Evolutionary conservation across 306 rosid genomes (phyloP).

Genomic region (Elaeagnus macrophylla): DNA sequence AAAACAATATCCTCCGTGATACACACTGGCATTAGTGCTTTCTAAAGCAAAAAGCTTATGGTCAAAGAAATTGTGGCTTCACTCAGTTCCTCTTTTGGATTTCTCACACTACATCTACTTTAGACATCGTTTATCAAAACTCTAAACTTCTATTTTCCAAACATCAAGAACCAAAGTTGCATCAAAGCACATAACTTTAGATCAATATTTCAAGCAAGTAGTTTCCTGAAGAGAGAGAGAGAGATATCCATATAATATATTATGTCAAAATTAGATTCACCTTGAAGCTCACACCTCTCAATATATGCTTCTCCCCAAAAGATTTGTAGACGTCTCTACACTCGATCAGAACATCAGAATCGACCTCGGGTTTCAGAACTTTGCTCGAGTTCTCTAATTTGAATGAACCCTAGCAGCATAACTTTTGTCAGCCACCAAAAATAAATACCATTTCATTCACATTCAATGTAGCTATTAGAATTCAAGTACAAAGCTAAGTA

Average conservation of each 20-base stretch:
- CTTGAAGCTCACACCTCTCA: constrained; percentile 98
- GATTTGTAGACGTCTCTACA: constrained; percentile 84
- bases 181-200: not conserved
- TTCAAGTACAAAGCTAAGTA: not conserved
- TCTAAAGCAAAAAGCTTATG: no score
- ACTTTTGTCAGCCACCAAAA: constrained; percentile 21
- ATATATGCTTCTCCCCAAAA: constrained; percentile 86
- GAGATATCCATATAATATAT: not conserved
- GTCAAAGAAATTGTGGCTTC: no score
- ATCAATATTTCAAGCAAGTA: not conserved
- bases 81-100: no score
- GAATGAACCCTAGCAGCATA: constrained; percentile 49
- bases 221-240: not conserved
- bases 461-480: not conserved
- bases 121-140: no score
- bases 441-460: not conserved
- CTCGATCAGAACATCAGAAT: constrained; percentile 85
- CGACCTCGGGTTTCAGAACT: constrained; percentile 38
- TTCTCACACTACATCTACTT: no score
- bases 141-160: no score
- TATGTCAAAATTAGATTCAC: constrained; percentile 36
- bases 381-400: constrained; percentile 47
- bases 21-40: no score
- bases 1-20: no score
- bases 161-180: no score